Evolutionary conservation across 148 eudicot genomes (phyloP), one percentile per base, ranked within the genome.

Genomic region (Heliamphora exappendiculata): DNA sequence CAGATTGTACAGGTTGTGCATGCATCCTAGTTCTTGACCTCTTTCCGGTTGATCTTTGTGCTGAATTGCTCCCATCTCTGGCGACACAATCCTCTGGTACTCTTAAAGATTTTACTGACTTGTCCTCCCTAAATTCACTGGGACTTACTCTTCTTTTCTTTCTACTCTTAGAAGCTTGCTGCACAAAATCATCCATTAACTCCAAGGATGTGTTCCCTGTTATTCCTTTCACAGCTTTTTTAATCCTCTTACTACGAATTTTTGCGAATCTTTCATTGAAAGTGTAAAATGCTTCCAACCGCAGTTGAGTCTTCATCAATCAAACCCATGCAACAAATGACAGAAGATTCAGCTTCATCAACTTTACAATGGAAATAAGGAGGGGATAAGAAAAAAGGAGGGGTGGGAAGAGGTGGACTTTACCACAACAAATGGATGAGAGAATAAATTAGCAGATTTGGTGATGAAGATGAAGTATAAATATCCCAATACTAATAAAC

Each of bases 221-320:
- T 65, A 91, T 87, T 69, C 92, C 92, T 86, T 87, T 92, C 26
- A 94, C 85, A 73, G 98, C 97, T 73, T 92, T 86, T 47, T 84
- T 84, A 47, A 94, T 86, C 87, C 98, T 92, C 87, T 87, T 94
- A 75, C 98, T 94, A 59, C 96, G 92, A 76, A 94, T 91, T 86
- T 94, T 94, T 4, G 98, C 98, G 85, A 94, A 94, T 82, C 87
- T 88, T 85, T 94, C 98, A 76, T 92, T 94, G 89, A 94, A 94
- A 74, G 90, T 84, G 84, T 92, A 94, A 84, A 94, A 94, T 78
- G 98, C 98, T 89, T 94, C 98, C 80, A 94, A 74, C 47, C 98
- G 91, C 79, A 94, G 78, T 88, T 92, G 97, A 70, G 97, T 92
- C 98, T 94, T 76, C 81, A 85, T 42, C 49, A 79, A 84, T 44